Base-by-base conservation (phyloP, 2,329 filamentous ascomycete species). In the Lithohypha guttulata region DNA sequence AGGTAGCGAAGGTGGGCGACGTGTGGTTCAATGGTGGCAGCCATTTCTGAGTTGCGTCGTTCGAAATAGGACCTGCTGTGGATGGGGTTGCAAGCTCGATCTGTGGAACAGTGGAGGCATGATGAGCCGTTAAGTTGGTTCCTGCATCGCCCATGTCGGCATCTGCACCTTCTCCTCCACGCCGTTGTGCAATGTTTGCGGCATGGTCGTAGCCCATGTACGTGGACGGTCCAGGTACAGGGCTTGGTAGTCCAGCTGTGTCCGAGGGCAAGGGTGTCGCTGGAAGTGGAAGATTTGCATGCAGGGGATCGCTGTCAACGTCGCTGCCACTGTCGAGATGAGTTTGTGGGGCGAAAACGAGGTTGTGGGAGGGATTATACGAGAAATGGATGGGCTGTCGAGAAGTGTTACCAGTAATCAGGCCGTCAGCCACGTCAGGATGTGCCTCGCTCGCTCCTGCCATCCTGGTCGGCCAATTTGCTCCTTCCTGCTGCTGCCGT, bases 1-100 rank as follows among this genome's bases (percentile, higher is more conserved):
- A 73, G 1, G 5, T 2, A n/a, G n/a, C n/a, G n/a, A n/a, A n/a
- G n/a, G 3, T 35, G 4, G 26, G 26, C n/a, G 26, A 28, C n/a
- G n/a, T n/a, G n/a, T n/a, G n/a, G n/a, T n/a, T 20, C 14, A 25
- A 21, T 14, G 23, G 5, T 9, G 34, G 21, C 8, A 39, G 20
- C 43, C 36, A 41, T 20, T 15, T 19, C 29, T 29, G 35, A 5
- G 14, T 18, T 3, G 37, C 14, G 28, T 25, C 31, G 10, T 41
- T 40, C 10, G 27, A 37, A 6, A 19, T 26, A 4, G 28, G 27
- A 33, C 32, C 19, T 14, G 41, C 31, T 13, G 30, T 25, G 5
- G 41, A 28, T 6, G 40, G 21, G 3, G 40, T 30, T 11, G 41
- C 41, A 7, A 43, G 15, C 21, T 35, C 26, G 19, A 35, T 41